Conservation (phyloP, 768 basidiomycete genomes). For the Amanita thiersii region DNA sequence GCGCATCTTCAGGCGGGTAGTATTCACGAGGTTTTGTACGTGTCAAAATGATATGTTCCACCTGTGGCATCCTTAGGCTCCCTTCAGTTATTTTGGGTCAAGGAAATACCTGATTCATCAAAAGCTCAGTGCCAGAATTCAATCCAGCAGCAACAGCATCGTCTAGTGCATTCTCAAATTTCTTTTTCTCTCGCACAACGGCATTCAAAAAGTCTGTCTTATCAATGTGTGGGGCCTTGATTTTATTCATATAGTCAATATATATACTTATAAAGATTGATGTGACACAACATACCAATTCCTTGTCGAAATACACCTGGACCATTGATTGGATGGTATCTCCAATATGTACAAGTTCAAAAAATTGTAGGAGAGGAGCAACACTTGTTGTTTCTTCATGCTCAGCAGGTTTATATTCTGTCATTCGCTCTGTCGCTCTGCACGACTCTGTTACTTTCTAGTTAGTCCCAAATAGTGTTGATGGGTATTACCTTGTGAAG, state of each 20-base stretch:
- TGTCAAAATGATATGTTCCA: conserved; percentile 86
- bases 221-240: conserved; percentile 80
- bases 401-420: conserved; percentile 81
- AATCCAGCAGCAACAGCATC: conserved; percentile 90
- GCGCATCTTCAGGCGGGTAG: conserved; percentile 75
- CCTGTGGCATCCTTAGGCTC: conserved; percentile 36
- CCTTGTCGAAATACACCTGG: conserved; percentile 97
- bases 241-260: conserved; percentile 1
- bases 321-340: conserved; percentile 98
- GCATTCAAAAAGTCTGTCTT: conserved; percentile 88
- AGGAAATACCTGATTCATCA: conserved; percentile 80
- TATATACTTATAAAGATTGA: not conserved
- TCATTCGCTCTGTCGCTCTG: conserved; percentile 89
- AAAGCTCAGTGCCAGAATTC: conserved; percentile 90
- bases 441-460: conserved; percentile 1
- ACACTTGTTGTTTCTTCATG: conserved; percentile 77
- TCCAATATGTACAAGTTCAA: conserved; percentile 93
- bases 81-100: not conserved
- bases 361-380: conserved; percentile 92
- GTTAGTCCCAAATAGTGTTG: conserved; percentile 12
- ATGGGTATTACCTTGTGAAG: conserved; percentile 57
- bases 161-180: conserved; percentile 87
- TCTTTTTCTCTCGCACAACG: conserved; percentile 94
- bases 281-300: conserved; percentile 49
- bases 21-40: conserved; percentile 83